phyloP scores from a whole-genome alignment of 2,329 filamentous ascomycete species.

The Neonectria neomacrospora region DNA sequence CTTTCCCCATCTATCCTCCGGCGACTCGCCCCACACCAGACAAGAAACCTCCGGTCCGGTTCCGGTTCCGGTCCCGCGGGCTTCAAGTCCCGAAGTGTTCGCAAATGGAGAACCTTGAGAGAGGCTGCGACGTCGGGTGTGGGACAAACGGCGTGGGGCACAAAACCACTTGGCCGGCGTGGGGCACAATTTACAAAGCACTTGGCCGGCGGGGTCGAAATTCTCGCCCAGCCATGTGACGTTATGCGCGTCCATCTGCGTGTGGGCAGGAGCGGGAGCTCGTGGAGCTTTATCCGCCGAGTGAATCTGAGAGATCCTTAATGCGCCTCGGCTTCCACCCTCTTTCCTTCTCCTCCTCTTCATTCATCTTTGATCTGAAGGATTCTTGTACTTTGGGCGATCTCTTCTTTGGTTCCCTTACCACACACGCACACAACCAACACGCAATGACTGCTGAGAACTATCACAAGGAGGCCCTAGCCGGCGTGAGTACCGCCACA shows the following conservation, averaged over 20 bases:
- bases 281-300: conserved; percentile 4
- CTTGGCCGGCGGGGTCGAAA: conserved; percentile 34
- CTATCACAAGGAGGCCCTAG: conserved; percentile 45
- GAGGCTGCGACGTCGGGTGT: conserved; percentile 32
- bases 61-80: conserved; percentile 38
- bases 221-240: conserved; percentile 41
- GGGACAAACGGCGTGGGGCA: conserved; percentile 13
- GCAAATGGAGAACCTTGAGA: conserved; percentile 5
- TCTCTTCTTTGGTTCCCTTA: conserved; percentile 19
- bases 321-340: conserved; percentile 14
- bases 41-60: conserved; percentile 34
- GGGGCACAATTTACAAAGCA: conserved; percentile 13
- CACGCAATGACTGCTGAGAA: conserved; percentile 42
- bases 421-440: conserved; percentile 6
- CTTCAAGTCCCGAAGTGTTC: conserved; percentile 21
- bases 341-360: conserved; percentile 9
- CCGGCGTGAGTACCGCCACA: conserved; percentile 33
- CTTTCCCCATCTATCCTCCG: background rate
- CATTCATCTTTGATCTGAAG: conserved; percentile 9
- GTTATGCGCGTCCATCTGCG: conserved; percentile 25
- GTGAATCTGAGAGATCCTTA: conserved; percentile 16
- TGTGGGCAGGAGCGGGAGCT: conserved; percentile 21
- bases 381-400: conserved; percentile 19
- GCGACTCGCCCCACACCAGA: conserved; percentile 17
- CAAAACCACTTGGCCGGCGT: conserved; percentile 9